Conservation (phyloP, 208 protist genomes). For the Acanthamoeba healyi region DNA sequence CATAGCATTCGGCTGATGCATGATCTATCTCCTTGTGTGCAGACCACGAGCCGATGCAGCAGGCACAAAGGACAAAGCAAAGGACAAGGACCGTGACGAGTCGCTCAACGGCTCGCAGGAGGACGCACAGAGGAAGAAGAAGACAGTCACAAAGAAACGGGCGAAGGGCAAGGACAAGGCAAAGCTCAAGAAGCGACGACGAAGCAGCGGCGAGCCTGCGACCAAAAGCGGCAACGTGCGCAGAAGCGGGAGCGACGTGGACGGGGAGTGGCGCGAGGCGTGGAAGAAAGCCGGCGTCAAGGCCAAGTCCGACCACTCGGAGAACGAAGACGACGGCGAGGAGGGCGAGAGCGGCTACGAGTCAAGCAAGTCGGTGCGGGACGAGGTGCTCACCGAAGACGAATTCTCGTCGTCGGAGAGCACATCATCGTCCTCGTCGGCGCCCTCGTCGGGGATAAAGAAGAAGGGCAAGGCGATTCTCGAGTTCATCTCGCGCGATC, state of each 20-base stretch:
- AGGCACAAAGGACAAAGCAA: not conserved
- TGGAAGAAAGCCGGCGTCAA: constrained; percentile 33
- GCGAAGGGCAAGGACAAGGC: not conserved
- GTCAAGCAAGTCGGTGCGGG: constrained; percentile 13
- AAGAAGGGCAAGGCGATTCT: constrained; percentile 61
- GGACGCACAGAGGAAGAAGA: constrained; percentile 22
- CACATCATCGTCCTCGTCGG: not conserved
- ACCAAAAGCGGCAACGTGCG: not conserved
- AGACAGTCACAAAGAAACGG: not conserved
- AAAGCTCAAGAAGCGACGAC: not conserved
- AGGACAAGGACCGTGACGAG: not conserved
- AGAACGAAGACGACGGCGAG: not conserved
- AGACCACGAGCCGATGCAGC: not conserved
- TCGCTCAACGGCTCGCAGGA: not conserved
- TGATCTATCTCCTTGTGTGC: not conserved
- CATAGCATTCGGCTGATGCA: no score
- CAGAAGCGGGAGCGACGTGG: not conserved
- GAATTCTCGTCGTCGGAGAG: constrained; percentile 46
- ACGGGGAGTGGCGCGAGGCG: not conserved
- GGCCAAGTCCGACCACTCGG: constrained; percentile 41
- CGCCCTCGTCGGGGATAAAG: constrained; percentile 41
- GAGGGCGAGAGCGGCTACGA: constrained; percentile 29
- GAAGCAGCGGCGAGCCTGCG: not conserved
- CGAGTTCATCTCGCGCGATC: constrained; percentile 54
- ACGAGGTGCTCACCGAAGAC: constrained; percentile 11